Evolutionary conservation across 169 alveolate species (phyloP).

Genomic region (Plasmodium inui): DNA sequence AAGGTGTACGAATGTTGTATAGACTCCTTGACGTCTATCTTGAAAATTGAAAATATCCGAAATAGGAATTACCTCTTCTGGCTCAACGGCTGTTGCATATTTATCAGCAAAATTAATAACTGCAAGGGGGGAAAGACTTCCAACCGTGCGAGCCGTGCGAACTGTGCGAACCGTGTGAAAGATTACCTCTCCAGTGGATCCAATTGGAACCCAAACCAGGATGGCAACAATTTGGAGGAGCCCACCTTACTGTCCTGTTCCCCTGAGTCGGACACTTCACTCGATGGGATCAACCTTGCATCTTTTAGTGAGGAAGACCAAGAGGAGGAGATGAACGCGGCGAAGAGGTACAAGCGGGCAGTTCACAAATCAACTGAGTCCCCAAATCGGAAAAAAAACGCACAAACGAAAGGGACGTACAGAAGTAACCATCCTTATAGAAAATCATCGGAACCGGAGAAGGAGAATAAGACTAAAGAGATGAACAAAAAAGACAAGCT

Average conservation of each 20-base stretch:
- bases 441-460: background rate
- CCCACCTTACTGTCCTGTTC: slow-evolving; percentile 6
- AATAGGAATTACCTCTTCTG: slow-evolving; percentile 70
- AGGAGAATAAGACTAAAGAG: background rate
- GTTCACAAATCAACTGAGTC: background rate
- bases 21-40: slow-evolving; percentile 62
- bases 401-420: slow-evolving; percentile 14
- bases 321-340: background rate
- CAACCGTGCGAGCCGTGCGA: background rate
- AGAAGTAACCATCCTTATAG: slow-evolving; percentile 23
- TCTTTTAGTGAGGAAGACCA: slow-evolving; percentile 1
- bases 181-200: background rate
- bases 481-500: background rate
- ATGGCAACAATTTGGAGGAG: background rate
- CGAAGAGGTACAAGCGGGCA: background rate
- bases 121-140: slow-evolving; percentile 1
- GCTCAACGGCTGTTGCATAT: slow-evolving; percentile 70
- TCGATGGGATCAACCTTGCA: slow-evolving; percentile 10
- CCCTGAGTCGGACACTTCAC: slow-evolving; percentile 9
- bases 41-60: slow-evolving; percentile 60
- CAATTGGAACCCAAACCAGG: slow-evolving; percentile 3
- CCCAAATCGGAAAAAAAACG: background rate
- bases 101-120: slow-evolving; percentile 68
- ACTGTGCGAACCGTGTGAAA: background rate
- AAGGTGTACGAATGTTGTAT: slow-evolving; percentile 66